Evolutionary conservation across 2,329 filamentous ascomycete genomes (phyloP), one percentile per base, ranked within the genome.

Genomic region (Trichoderma afroharzianum): DNA sequence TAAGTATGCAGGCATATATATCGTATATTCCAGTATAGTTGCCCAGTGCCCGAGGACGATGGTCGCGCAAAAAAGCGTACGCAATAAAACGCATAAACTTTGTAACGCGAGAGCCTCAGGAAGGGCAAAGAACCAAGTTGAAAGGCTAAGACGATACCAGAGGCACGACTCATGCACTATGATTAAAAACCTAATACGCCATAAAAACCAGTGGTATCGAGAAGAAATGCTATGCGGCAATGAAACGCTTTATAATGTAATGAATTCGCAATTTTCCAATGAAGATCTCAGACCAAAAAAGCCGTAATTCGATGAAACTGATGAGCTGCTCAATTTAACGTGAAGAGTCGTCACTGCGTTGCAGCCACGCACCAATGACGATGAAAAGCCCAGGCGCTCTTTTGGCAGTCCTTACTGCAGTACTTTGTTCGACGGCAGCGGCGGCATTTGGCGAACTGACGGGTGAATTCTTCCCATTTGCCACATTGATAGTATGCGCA

Each of bases 361-460:
- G 93, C 93, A 72, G 92, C 91, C 72, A 96, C 92, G 81, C 96
- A 99, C 96, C 96, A 99, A 83, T 98, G 97, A 73, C 96, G 91
- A 81, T 99, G 96, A 82, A 94, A 98, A 32, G 96, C 94, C 96
- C 96, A 99, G 11, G 96, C 97, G 77, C 93, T 97, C 86, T 98
- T 98, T 83, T 99, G 96, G 83, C 96, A 99, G 82, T 99, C 96
- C 83, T 99, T 99, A 88, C 95, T 98, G 90, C 96, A 99, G 85
- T 98, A 98, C 82, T 99, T 99, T 73, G 96, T 99, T 75, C 96
- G 91, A 76, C 96, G 91, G 84, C 96, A 99, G 75, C 96, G 91
- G 75, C 96, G 91, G 83, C 96, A 99, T 83, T 99, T 99, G 76
- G 96, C 96, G 81, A 99, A 99, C 80, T 99, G 95, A 73, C 96